Conservation (phyloP, 176 grass and related monocot genomes). For the Pontederia crassipes region DNA sequence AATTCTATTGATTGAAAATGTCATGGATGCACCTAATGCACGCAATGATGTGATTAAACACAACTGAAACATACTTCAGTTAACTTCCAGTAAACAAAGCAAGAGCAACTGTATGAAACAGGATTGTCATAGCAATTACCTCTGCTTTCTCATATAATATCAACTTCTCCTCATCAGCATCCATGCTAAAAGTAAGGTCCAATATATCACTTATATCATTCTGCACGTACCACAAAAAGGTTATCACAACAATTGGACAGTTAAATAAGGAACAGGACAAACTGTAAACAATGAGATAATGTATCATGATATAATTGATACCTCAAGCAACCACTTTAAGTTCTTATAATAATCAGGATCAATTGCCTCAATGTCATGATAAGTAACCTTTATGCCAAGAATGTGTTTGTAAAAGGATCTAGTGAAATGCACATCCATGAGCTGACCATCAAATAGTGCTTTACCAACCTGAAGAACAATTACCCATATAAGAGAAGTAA, state of each 20-base stretch:
- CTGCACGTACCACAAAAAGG: conserved; percentile 34
- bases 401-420: conserved; percentile 99
- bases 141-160: conserved; percentile 91
- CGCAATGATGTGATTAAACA: no score
- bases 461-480: conserved; percentile 67
- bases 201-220: conserved; percentile 94
- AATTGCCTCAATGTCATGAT: conserved; percentile 99
- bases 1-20: no score
- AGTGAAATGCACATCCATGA: conserved; percentile 96
- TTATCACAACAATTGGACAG: conserved; percentile 16
- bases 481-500: conserved; percentile 17
- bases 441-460: conserved; percentile 93
- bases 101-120: no score
- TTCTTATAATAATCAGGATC: conserved; percentile 97
- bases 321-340: conserved; percentile 99
- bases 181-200: conserved; percentile 93
- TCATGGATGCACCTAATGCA: no score
- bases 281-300: conserved; percentile 1
- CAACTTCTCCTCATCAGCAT: conserved; percentile 93
- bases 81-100: no score
- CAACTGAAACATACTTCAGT: no score
- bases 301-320: conserved; percentile 17
- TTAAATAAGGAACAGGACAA: conserved; percentile 3
- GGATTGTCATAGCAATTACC: conserved; percentile 20
- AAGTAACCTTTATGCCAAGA: conserved; percentile 92